These are phyloP conservation scores for Yamadazyma tumulicola DNA, from an alignment of 805 yeast genomes.

Conservation along the genomic window DNA sequence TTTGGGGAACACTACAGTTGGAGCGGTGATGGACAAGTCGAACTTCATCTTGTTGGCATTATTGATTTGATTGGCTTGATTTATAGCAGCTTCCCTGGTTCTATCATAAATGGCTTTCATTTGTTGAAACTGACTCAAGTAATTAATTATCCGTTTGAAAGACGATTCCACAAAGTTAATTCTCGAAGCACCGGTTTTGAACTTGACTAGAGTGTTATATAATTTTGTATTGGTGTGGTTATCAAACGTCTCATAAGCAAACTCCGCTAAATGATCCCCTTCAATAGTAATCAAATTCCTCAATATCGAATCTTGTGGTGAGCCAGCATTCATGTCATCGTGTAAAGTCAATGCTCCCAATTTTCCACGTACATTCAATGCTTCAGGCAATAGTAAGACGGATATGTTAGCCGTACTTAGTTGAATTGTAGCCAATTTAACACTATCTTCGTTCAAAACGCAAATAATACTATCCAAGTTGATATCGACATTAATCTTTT, in stretches of 20 bases:
- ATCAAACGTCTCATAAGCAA: slow-evolving; percentile 80
- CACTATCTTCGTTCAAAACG: slow-evolving; percentile 78
- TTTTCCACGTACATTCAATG: slow-evolving; percentile 65
- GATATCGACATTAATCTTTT: slow-evolving; percentile 66
- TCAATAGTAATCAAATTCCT: slow-evolving; percentile 74
- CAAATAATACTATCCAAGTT: slow-evolving; percentile 69
- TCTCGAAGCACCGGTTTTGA: slow-evolving; percentile 72
- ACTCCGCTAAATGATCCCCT: slow-evolving; percentile 76
- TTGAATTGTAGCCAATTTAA: slow-evolving; percentile 73
- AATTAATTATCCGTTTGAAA: slow-evolving; percentile 60
- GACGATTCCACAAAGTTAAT: slow-evolving; percentile 82
- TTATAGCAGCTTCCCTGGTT: slow-evolving; percentile 84
- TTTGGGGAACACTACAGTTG: slow-evolving; percentile 74
- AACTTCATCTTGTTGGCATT: slow-evolving; percentile 61
- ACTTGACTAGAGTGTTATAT: slow-evolving; percentile 55
- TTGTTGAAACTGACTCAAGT: slow-evolving; percentile 67
- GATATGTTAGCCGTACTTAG: slow-evolving; percentile 70
- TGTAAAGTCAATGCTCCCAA: slow-evolving; percentile 76
- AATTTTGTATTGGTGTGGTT: slow-evolving; percentile 41
- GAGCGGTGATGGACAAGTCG: slow-evolving; percentile 73
- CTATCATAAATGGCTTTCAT: slow-evolving; percentile 89
- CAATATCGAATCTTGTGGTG: slow-evolving; percentile 54
- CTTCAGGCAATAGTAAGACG: slow-evolving; percentile 69
- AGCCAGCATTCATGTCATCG: slow-evolving; percentile 70
- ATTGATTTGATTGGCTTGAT: slow-evolving; percentile 68